phyloP scores from a whole-genome alignment of 176 grass and related monocot genomes.

The Musa troglodytarum region DNA sequence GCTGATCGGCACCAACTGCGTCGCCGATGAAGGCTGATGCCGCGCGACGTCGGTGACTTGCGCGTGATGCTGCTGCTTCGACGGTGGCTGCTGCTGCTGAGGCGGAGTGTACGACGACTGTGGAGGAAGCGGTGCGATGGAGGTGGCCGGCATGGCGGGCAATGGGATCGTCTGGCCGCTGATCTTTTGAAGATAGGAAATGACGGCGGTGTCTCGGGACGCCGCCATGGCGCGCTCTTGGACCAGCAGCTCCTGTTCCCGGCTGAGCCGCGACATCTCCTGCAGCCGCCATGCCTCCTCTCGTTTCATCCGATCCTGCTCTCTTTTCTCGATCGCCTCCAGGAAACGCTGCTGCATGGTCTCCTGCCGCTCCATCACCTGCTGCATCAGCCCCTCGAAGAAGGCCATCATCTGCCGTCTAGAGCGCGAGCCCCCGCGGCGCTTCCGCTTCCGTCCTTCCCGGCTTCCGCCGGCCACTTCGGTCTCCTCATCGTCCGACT shows the following conservation, averaged over 20 bases:
- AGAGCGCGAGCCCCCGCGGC: background rate
- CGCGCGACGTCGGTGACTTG: slow-evolving; percentile 5
- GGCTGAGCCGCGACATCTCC: slow-evolving; percentile 70
- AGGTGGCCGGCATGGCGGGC: slow-evolving; percentile 47
- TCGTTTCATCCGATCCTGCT: slow-evolving; percentile 90
- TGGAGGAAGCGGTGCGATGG: slow-evolving; percentile 30
- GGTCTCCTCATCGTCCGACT: slow-evolving; percentile 65
- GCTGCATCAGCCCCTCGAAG: slow-evolving; percentile 84
- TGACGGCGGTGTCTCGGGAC: slow-evolving; percentile 65
- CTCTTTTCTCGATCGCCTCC: slow-evolving; percentile 84
- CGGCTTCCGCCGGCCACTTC: slow-evolving; percentile 35
- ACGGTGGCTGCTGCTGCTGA: slow-evolving; percentile 5
- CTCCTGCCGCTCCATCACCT: slow-evolving; percentile 95
- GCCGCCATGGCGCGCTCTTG: slow-evolving; percentile 90
- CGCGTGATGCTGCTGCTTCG: slow-evolving; percentile 13
- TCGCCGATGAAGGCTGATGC: slow-evolving; percentile 10
- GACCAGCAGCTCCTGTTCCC: slow-evolving; percentile 80
- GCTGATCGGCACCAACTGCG: slow-evolving; percentile 23
- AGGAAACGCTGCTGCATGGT: slow-evolving; percentile 85
- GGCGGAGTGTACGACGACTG: slow-evolving; percentile 6
- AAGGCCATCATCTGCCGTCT: slow-evolving; percentile 76
- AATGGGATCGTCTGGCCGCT: slow-evolving; percentile 66
- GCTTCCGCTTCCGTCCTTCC: slow-evolving; percentile 17
- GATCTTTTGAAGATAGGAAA: slow-evolving; percentile 95
- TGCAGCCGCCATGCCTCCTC: slow-evolving; percentile 95